These are phyloP conservation scores for Mortierella sp. DNA, from an alignment of 371 early-diverging fungal genomes.

Conservation along the genomic window DNA sequence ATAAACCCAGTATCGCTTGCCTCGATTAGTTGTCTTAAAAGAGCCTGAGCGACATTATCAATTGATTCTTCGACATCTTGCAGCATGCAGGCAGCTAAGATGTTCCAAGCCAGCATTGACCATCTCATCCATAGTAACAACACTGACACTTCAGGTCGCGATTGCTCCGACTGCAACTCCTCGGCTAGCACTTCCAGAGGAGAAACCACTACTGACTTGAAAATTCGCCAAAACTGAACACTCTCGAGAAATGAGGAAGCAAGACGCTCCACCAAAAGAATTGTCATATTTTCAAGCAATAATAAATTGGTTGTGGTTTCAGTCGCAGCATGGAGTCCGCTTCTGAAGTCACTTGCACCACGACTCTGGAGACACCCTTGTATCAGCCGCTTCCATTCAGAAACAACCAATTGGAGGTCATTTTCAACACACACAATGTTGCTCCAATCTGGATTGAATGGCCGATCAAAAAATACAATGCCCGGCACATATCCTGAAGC, in stretches of 20 bases:
- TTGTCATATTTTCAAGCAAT: constrained; percentile 23
- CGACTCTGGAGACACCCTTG: neutral
- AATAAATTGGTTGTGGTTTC: neutral
- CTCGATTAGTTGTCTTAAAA: constrained; percentile 12
- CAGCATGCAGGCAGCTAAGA: constrained; percentile 6
- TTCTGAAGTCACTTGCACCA: neutral
- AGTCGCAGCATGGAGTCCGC: neutral
- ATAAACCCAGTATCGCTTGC: constrained; percentile 12
- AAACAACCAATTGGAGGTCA: constrained; percentile 9
- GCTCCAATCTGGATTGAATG: constrained; percentile 19
- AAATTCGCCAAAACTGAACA: constrained; percentile 10
- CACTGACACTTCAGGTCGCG: neutral
- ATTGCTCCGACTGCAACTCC: neutral
- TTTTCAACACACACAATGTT: constrained; percentile 15
- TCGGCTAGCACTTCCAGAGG: constrained; percentile 11
- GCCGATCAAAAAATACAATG: constrained; percentile 16
- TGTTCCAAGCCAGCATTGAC: constrained; percentile 26
- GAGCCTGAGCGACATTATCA: neutral
- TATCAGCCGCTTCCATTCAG: constrained; percentile 4
- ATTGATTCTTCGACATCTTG: neutral
- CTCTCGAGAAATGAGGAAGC: neutral
- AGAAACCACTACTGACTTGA: constrained; percentile 1
- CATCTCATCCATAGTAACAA: constrained; percentile 27
- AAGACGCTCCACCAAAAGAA: constrained; percentile 14
- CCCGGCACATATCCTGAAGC: neutral